phyloP scores from a whole-genome alignment of 2,329 filamentous ascomycete genomes.

The Mariannaea sp. region DNA sequence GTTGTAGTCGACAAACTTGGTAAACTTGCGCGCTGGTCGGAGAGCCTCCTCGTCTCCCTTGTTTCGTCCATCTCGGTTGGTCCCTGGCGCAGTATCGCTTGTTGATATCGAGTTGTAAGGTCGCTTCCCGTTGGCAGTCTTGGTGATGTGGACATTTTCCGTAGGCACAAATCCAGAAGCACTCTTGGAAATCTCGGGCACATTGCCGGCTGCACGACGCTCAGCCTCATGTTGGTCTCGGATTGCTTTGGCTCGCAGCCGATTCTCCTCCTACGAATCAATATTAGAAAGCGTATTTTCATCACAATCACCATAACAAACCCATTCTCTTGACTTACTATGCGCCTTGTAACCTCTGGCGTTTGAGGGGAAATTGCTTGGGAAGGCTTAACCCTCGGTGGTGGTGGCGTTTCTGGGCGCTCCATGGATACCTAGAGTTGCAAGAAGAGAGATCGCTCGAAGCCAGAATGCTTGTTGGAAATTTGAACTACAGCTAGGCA shows the following conservation, averaged over 20 bases:
- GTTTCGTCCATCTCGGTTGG: constrained; percentile 70
- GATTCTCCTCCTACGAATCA: constrained; percentile 75
- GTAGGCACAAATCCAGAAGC: constrained; percentile 75
- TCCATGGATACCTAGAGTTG: constrained; percentile 56
- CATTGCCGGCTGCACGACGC: constrained; percentile 50
- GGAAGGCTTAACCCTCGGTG: constrained; percentile 40
- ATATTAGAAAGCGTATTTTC: rapidly evolving
- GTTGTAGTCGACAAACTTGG: constrained; percentile 96
- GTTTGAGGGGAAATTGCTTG: constrained; percentile 53
- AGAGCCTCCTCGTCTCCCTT: constrained; percentile 57
- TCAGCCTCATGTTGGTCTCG: constrained; percentile 74
- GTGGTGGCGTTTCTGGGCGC: constrained; percentile 54
- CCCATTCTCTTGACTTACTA: too few relatives aligned
- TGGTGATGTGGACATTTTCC: constrained; percentile 62
- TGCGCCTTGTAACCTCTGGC: constrained; percentile 59
- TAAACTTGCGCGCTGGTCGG: constrained; percentile 82
- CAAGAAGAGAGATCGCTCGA: too few relatives aligned
- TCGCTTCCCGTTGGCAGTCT: constrained; percentile 64
- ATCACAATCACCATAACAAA: not conserved
- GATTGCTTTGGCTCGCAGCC: constrained; percentile 86
- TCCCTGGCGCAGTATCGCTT: constrained; percentile 53
- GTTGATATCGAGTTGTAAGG: constrained; percentile 66
- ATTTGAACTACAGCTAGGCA: too few relatives aligned
- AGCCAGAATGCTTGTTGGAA: too few relatives aligned
- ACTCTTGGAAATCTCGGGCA: constrained; percentile 51